Evolutionary conservation across 495 filamentous ascomycete genomes (phyloP).

Genomic region (Neurospora sublineolata): DNA sequence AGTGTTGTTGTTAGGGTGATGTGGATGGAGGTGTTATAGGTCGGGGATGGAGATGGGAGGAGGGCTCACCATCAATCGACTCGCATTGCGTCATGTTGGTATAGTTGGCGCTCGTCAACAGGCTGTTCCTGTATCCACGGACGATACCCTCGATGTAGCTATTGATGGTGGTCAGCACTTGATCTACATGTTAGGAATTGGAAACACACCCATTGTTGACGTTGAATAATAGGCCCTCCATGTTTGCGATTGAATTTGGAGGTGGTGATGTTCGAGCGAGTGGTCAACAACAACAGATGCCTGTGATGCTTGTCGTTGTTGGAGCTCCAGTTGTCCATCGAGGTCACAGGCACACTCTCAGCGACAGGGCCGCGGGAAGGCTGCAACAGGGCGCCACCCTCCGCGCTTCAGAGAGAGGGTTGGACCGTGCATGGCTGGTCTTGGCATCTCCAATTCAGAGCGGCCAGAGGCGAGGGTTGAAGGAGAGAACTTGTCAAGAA

Average conservation of each 20-base stretch:
- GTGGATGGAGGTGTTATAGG: not conserved
- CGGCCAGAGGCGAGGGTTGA: not conserved
- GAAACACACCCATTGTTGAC: conserved; percentile 72
- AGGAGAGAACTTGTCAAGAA: not conserved
- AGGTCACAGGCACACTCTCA: not conserved
- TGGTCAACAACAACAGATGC: conserved; percentile 1
- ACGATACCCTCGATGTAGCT: conserved; percentile 96
- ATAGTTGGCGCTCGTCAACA: conserved; percentile 87
- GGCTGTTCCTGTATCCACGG: conserved; percentile 87
- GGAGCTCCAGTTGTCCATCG: not conserved
- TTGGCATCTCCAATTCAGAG: not conserved
- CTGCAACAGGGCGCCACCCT: not conserved
- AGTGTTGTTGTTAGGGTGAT: not conserved
- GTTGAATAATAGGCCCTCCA: conserved; percentile 97
- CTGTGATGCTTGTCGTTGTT: conserved; percentile 2
- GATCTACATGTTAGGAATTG: not conserved
- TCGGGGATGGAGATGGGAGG: not conserved
- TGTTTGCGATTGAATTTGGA: conserved; percentile 27
- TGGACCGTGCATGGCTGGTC: not conserved
- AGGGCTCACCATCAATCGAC: conserved; percentile 75
- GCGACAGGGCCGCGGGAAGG: not conserved
- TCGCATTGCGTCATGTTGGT: conserved; percentile 96
- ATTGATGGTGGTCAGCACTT: conserved; percentile 20
- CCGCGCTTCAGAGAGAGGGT: not conserved
- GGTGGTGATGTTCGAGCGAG: not conserved